A percentile compares a stretch with the other conserved stretches of the same genome.
Conservation (phyloP, 441 rosid genomes). For the Brassica hybrid region DNA sequence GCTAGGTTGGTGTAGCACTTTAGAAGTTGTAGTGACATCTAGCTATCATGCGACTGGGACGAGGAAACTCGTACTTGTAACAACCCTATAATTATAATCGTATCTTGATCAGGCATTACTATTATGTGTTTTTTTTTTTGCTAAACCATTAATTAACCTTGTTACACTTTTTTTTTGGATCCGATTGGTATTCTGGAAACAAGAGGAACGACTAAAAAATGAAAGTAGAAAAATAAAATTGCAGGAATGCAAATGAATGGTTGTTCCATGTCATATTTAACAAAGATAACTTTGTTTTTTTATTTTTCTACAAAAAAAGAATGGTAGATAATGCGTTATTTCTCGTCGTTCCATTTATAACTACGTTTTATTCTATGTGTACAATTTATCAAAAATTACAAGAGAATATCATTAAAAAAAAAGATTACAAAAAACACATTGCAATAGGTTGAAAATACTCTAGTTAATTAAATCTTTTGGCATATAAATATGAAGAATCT, state of each 20-base stretch:
- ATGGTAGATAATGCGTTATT: no score
- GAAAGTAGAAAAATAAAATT: no score
- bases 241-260: no score
- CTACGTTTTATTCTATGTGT: background rate
- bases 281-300: no score
- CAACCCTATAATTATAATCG: conserved; percentile 8
- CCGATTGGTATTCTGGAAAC: no score
- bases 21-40: background rate
- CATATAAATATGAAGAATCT: background rate
- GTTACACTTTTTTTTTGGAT: background rate
- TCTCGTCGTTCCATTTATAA: no score
- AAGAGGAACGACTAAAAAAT: no score
- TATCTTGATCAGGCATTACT: background rate
- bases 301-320: no score
- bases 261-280: no score
- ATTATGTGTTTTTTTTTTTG: background rate
- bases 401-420: background rate
- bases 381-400: background rate
- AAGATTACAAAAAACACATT: background rate
- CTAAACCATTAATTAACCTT: no score
- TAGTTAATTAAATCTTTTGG: background rate
- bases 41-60: conserved; percentile 1
- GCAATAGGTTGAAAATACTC: background rate
- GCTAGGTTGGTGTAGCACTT: conserved; percentile 27
- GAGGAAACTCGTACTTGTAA: background rate